phyloP scores from a whole-genome alignment of 495 filamentous ascomycete genomes.

The Neurospora cerealis region DNA sequence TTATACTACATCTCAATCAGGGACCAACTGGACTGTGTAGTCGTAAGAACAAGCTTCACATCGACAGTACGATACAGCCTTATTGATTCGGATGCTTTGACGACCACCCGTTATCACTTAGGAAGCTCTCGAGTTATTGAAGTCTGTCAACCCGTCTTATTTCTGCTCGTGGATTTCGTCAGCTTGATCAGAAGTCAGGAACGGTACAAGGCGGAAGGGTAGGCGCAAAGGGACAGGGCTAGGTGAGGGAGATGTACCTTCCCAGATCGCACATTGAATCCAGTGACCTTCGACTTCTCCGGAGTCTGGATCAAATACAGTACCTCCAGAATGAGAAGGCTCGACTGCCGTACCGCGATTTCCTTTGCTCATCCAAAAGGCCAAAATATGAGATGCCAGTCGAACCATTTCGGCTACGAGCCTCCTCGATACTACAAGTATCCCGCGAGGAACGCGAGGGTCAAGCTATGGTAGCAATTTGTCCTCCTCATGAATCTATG shows the following conservation, averaged over 20 bases:
- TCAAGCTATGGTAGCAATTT: neutral
- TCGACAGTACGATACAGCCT: neutral
- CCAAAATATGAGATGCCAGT: neutral
- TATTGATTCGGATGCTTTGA: neutral
- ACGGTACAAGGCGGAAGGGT: neutral
- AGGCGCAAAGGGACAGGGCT: neutral
- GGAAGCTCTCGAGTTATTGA: neutral
- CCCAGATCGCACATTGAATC: neutral
- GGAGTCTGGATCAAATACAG: neutral
- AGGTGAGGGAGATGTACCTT: neutral
- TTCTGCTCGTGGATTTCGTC: neutral
- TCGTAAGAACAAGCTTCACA: too few species aligned
- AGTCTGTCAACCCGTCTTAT: neutral
- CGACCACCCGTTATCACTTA: neutral
- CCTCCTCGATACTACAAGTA: neutral
- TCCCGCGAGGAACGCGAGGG: neutral
- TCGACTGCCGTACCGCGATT: neutral
- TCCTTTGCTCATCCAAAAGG: neutral
- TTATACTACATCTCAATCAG: neutral
- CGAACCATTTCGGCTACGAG: neutral
- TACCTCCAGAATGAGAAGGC: neutral
- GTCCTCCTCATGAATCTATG: neutral
- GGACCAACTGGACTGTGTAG: too few species aligned
- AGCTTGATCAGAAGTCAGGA: neutral
- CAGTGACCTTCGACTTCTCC: neutral